Conservation (phyloP, 306 rosid genomes). For the Castanea crenata region DNA sequence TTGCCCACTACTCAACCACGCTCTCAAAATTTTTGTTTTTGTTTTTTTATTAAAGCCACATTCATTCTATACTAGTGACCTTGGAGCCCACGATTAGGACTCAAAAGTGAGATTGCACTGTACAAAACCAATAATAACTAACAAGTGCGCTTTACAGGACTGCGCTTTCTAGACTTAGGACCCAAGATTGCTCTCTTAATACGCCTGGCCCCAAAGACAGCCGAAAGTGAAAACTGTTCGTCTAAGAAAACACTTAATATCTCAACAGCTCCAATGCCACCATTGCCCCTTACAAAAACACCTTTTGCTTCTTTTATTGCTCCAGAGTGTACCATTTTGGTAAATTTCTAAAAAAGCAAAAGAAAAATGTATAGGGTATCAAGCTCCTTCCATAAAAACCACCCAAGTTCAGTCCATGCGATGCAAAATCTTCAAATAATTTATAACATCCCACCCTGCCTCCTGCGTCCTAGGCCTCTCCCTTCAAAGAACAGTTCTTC, state of each 20-base stretch:
- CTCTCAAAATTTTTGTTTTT: too few relatives aligned
- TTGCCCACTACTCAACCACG: too few relatives aligned
- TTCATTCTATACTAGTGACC: not conserved
- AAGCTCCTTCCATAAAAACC: conserved; percentile 3
- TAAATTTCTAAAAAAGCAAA: not conserved
- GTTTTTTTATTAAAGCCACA: not conserved
- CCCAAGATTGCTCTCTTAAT: conserved; percentile 40
- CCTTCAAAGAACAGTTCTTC: conserved; percentile 15
- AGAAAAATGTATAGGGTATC: not conserved
- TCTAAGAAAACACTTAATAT: conserved; percentile 9
- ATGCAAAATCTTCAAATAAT: not conserved
- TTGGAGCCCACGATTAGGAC: conserved; percentile 15
- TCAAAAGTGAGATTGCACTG: conserved; percentile 30
- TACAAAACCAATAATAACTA: conserved; percentile 23
- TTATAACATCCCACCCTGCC: not conserved
- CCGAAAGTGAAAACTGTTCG: conserved; percentile 42
- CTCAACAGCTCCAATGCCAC: conserved; percentile 16
- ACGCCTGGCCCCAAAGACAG: conserved; percentile 37
- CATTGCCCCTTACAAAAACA: not conserved
- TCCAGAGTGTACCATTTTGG: not conserved
- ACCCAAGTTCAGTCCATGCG: not conserved
- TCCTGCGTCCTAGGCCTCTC: not conserved
- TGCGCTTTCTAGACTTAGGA: conserved; percentile 49
- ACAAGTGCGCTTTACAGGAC: conserved; percentile 23
- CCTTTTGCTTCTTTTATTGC: not conserved